Base-by-base conservation (phyloP, 148 eudicot genomes). In the Rhododendron kiyosumense region DNA sequence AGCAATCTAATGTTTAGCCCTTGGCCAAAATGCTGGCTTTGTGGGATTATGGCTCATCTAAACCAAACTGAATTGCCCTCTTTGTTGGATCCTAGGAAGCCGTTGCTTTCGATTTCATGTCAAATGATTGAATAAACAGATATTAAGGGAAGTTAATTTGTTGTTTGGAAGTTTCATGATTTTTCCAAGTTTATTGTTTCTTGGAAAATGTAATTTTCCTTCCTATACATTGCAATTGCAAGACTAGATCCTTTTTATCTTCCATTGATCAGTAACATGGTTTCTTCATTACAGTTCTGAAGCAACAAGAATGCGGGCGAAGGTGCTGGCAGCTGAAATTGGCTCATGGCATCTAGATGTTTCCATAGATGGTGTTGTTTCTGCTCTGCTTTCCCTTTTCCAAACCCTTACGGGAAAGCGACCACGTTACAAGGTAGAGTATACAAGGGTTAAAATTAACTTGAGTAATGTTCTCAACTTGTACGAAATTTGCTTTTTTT, bases 331-430 rank as follows among this genome's bases (percentile, higher is more conserved):
- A 26, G 92, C 93, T 83, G 99, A 97, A 89, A 91, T 97, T 88
- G 99, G 98, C 75, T 92, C 96, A 49, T 94, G 99, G 98, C 99
- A 97, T 90, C 95, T 95, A 91, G 93, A 95, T 91, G 95, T 95
- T 88, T 79, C 85, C 88, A 95, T 95, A 81, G 99, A 97, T 84
- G 89, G 88, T 78, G 98, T 97, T 75, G 92, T 97, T 79, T 95
- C 94, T 78, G 87, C 98, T n/a, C 84, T 97, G 18, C 94, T 97
- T 63, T 86, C 94, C 79, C 84, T 97, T 89, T 97, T 97, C 89
- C 93, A 93, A 88, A 94, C 93, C 32, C 89, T 97, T 74, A 97
- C 99, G 2, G 99, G 99, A 85, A 97, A 93, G 87, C 90, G 94
- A 77, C 98, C 96, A 69, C 94, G 93, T 38, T 97, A 95, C 85